Evolutionary conservation across 2,329 filamentous ascomycete species (phyloP).

Genomic region (Trichoderma guizhouense): DNA sequence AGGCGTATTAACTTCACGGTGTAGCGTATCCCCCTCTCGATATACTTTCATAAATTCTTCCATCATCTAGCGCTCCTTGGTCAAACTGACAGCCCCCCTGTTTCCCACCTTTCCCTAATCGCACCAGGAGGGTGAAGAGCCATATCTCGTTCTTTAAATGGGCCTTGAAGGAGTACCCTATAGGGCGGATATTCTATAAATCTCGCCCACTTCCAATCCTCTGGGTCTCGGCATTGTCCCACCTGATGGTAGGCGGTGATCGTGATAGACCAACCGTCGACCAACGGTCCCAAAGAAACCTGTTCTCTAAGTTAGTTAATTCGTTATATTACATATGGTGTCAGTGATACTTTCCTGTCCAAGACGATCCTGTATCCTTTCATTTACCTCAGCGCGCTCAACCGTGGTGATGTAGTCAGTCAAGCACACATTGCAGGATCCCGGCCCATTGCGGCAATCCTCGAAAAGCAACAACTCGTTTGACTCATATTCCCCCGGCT

Average conservation of each 20-base stretch:
- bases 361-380: neutral
- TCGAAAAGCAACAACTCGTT: neutral
- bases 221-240: neutral
- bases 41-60: neutral
- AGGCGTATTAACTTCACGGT: neutral
- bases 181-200: neutral
- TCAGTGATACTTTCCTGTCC: neutral
- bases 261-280: neutral
- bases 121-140: neutral
- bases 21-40: neutral
- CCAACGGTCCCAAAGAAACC: neutral
- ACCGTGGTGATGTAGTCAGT: neutral
- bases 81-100: neutral
- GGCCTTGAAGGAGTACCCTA: neutral
- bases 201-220: neutral
- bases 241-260: neutral
- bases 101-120: neutral
- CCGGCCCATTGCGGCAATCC: neutral
- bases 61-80: no score
- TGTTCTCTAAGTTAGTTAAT: neutral
- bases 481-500: neutral
- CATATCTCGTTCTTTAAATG: neutral
- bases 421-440: neutral
- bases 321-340: neutral
- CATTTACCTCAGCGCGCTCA: neutral